These are phyloP conservation scores for Globisporangium echinulatum DNA, from an alignment of 352 stramenopile species.

Conservation along the genomic window DNA sequence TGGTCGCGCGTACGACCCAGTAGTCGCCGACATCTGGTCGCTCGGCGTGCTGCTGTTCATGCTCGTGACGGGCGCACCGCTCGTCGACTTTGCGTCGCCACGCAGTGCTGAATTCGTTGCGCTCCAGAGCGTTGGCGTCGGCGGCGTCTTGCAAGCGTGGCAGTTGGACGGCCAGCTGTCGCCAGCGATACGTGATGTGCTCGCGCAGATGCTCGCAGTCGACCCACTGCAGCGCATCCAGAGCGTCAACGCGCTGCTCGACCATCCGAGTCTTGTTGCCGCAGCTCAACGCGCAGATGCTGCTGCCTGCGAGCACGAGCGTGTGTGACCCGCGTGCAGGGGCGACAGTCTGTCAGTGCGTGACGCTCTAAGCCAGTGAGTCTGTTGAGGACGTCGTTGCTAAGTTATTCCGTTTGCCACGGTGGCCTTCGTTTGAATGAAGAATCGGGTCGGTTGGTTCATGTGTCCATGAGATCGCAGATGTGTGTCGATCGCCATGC, in stretches of 20 bases:
- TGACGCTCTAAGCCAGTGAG: too few relatives aligned
- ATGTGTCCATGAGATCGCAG: too few relatives aligned
- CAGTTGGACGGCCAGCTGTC: conserved; percentile 2
- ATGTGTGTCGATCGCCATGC: too few relatives aligned
- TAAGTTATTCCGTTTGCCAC: too few relatives aligned
- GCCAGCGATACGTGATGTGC: conserved; percentile 1
- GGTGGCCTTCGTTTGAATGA: too few relatives aligned
- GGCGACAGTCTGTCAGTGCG: too few relatives aligned
- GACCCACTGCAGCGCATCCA: conserved; percentile 3
- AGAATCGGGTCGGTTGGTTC: too few relatives aligned
- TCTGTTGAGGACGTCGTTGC: too few relatives aligned
- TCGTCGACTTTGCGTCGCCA: conserved; percentile 25
- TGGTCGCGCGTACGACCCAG: conserved; percentile 35
- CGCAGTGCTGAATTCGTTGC: conserved; percentile 24
- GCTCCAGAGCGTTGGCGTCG: conserved; percentile 19
- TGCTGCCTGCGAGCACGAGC: too few relatives aligned
- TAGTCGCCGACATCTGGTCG: conserved; percentile 62
- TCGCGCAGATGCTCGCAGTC: conserved; percentile 27
- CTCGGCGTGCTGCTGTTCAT: conserved; percentile 67
- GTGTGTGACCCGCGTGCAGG: too few relatives aligned
- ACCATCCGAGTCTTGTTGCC: not conserved
- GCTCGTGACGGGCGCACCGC: conserved; percentile 55
- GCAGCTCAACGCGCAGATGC: not conserved
- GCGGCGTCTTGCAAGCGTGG: conserved; percentile 24
- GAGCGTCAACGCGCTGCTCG: conserved; percentile 3